phyloP scores from a whole-genome alignment of 2,329 filamentous ascomycete genomes.

The Coniella lustricola region DNA sequence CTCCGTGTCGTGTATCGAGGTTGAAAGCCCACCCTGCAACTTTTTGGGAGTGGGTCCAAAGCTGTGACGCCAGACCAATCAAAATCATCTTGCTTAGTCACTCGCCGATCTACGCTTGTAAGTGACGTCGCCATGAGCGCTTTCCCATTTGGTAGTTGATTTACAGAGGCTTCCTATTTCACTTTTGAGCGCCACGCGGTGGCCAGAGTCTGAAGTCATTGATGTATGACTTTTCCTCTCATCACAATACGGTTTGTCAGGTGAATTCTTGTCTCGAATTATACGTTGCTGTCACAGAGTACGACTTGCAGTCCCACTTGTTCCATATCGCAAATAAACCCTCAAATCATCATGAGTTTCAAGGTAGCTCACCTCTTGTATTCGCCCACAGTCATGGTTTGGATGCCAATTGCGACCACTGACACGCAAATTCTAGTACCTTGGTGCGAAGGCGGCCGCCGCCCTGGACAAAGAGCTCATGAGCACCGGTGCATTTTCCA shows the following conservation, averaged over 20 bases:
- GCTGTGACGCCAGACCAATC: slow-evolving; percentile 7
- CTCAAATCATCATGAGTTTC: slow-evolving; percentile 23
- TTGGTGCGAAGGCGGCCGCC: slow-evolving; percentile 80
- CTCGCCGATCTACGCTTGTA: not conserved
- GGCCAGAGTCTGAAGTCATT: no score
- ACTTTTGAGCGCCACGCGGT: no score
- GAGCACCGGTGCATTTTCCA: slow-evolving; percentile 77
- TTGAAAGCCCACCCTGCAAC: not conserved
- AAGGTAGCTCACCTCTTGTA: slow-evolving; percentile 22
- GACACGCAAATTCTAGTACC: slow-evolving; percentile 49
- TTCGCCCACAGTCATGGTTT: not conserved
- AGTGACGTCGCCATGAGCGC: slow-evolving; percentile 1
- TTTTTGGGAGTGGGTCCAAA: slow-evolving; percentile 12
- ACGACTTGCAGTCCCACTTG: no score
- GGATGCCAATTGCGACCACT: slow-evolving; percentile 16
- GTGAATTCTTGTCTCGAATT: no score
- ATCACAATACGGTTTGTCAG: no score
- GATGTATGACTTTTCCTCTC: no score
- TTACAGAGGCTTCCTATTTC: not conserved
- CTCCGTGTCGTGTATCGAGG: not conserved
- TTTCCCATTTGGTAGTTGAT: not conserved
- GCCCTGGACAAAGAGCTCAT: slow-evolving; percentile 92
- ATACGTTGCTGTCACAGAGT: no score
- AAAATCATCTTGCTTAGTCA: slow-evolving; percentile 1
- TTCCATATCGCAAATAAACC: no score